Percentiles rank a stretch among this genome's conserved stretches.
phyloP scores from a whole-genome alignment of 495 filamentous ascomycete genomes.

The Penicillium coffeae region DNA sequence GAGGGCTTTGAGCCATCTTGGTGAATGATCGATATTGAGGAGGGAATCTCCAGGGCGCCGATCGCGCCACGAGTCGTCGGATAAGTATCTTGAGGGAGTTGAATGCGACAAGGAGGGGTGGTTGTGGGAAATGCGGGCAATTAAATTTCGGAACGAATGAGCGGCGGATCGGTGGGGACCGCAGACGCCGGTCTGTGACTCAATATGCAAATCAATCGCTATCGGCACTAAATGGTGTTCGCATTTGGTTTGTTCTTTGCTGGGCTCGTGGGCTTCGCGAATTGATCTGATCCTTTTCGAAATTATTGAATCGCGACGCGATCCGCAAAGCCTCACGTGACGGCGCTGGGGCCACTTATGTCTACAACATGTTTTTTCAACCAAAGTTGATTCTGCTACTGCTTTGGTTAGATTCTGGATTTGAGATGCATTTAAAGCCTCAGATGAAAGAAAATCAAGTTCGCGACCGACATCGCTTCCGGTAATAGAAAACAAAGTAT shows the following conservation, averaged over 20 bases:
- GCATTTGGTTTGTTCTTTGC: background rate
- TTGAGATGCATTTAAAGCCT: conserved; percentile 16
- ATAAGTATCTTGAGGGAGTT: conserved; percentile 46
- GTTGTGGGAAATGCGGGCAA: conserved; percentile 35
- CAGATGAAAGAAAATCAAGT: no score
- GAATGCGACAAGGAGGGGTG: conserved; percentile 26
- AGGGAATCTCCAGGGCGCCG: conserved; percentile 47
- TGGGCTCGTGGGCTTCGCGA: background rate
- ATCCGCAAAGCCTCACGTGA: conserved; percentile 23
- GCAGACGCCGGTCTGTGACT: conserved; percentile 10
- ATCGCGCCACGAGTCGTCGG: conserved; percentile 45
- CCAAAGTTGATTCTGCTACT: no score
- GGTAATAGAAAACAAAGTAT: no score
- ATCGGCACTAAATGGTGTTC: background rate
- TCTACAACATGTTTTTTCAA: no score
- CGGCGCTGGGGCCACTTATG: conserved; percentile 19
- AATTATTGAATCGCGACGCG: background rate
- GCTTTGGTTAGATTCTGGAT: no score
- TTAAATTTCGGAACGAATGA: conserved; percentile 34
- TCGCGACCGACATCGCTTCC: no score
- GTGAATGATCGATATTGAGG: conserved; percentile 43
- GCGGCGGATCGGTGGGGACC: conserved; percentile 29
- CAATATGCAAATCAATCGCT: background rate
- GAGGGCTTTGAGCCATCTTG: conserved; percentile 59
- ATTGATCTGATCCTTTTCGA: background rate